Conservation (phyloP, 1,284 basidiomycete species). For the Wallemia mellicola region DNA sequence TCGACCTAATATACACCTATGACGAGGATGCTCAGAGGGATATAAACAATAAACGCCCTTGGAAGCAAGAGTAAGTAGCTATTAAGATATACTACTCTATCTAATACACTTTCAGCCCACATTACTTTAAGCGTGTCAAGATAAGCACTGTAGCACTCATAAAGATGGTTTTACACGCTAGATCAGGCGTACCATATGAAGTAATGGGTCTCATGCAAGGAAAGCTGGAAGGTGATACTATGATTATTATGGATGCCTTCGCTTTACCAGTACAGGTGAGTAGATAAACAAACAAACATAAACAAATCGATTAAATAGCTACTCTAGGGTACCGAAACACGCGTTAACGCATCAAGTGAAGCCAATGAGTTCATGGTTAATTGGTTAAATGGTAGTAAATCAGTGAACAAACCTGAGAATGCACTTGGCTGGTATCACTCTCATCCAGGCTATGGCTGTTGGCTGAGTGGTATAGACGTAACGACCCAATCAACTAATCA, state of each 20-base stretch:
- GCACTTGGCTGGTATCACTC: constrained; percentile 98
- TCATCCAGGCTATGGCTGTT: constrained; percentile 89
- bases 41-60: constrained; percentile 43
- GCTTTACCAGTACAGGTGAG: constrained; percentile 48
- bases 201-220: constrained; percentile 99
- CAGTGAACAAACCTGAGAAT: constrained; percentile 55
- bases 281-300: not conserved
- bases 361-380: constrained; percentile 98
- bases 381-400: constrained; percentile 47
- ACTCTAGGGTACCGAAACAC: constrained; percentile 76
- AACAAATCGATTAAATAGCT: not conserved
- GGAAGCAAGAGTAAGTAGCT: constrained; percentile 48
- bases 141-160: constrained; percentile 84
- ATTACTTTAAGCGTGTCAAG: constrained; percentile 78
- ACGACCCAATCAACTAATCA: constrained; percentile 88
- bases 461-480: constrained; percentile 88
- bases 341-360: constrained; percentile 84
- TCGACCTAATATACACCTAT: constrained; percentile 50
- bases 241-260: constrained; percentile 86
- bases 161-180: constrained; percentile 94
- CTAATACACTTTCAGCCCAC: constrained; percentile 25
- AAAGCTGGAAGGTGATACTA: constrained; percentile 54
- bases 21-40: constrained; percentile 38
- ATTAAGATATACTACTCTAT: not conserved
- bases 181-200: constrained; percentile 87